Conservation (phyloP, 2,329 filamentous ascomycete genomes). For the Arthroderma sp. region DNA sequence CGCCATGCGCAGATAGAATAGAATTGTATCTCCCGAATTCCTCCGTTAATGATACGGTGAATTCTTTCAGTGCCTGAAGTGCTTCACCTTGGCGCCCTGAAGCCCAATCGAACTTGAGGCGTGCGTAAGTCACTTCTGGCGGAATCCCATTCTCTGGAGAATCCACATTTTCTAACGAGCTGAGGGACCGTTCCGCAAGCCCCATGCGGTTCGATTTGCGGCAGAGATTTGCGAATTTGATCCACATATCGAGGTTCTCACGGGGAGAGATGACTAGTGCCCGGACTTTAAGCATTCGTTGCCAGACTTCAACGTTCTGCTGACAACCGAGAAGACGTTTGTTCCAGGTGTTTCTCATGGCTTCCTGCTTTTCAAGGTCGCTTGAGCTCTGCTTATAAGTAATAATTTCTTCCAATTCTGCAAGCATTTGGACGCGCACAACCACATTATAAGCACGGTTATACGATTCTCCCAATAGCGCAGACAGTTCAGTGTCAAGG, state of each 20-base stretch:
- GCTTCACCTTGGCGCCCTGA: conserved; percentile 54
- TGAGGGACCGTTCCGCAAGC: conserved; percentile 86
- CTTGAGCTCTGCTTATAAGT: conserved; percentile 79
- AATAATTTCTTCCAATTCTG: conserved; percentile 95
- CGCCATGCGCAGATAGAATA: conserved; percentile 22
- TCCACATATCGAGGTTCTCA: conserved; percentile 98
- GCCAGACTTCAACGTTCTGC: conserved; percentile 96
- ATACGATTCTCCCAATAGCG: conserved; percentile 94
- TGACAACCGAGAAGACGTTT: conserved; percentile 88
- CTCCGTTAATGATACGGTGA: conserved; percentile 46
- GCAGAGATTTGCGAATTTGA: conserved; percentile 97
- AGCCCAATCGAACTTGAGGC: conserved; percentile 95
- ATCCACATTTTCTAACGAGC: conserved; percentile 66
- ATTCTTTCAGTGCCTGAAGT: conserved; percentile 48
- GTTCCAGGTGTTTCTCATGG: conserved; percentile 91
- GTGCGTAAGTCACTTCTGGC: conserved; percentile 86
- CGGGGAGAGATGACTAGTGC: conserved; percentile 80
- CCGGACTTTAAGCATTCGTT: conserved; percentile 89
- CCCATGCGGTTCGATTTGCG: conserved; percentile 92
- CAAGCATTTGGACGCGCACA: conserved; percentile 96
- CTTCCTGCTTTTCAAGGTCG: conserved; percentile 74
- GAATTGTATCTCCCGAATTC: conserved; percentile 40
- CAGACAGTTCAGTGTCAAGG: conserved; percentile 88
- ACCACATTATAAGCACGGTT: conserved; percentile 97
- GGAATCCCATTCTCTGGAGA: conserved; percentile 29